Evolutionary conservation across 1,139 yeast genomes (phyloP).

Genomic region (Diutina neorugosa): DNA sequence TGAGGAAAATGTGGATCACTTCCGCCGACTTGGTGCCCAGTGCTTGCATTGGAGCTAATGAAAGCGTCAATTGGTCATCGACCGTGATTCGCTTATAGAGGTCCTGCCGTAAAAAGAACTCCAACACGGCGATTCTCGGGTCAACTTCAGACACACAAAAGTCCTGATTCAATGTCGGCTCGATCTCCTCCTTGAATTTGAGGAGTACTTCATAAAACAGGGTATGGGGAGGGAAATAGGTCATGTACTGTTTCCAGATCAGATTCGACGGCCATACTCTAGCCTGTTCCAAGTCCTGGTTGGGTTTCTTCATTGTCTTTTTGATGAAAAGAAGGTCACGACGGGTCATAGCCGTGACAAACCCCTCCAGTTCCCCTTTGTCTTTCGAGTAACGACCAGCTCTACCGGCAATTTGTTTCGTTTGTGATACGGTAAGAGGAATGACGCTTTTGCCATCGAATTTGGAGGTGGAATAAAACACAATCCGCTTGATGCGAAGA

Average conservation of each 20-base stretch:
- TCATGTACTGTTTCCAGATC: constrained; percentile 46
- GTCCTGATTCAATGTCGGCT: not conserved
- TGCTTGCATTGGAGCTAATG: constrained; percentile 44
- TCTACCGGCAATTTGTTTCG: constrained; percentile 91
- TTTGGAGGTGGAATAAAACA: constrained; percentile 58
- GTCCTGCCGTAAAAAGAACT: constrained; percentile 28
- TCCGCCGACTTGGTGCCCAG: constrained; percentile 7
- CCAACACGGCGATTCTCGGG: constrained; percentile 29
- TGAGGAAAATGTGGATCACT: constrained; percentile 21
- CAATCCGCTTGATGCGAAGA: constrained; percentile 65
- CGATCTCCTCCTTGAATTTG: constrained; percentile 30
- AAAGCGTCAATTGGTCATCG: constrained; percentile 45
- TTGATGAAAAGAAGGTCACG: constrained; percentile 32
- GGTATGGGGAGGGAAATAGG: constrained; percentile 39
- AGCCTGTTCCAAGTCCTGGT: constrained; percentile 39
- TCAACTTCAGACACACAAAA: constrained; percentile 16
- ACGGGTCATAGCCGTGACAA: constrained; percentile 41
- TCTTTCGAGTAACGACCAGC: constrained; percentile 66
- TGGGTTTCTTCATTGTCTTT: constrained; percentile 33
- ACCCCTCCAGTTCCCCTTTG: constrained; percentile 38
- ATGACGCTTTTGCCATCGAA: constrained; percentile 51
- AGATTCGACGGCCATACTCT: constrained; percentile 61
- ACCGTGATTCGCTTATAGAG: constrained; percentile 17
- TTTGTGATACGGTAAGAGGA: constrained; percentile 46
- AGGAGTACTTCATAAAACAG: constrained; percentile 32